Evolutionary conservation across 305 asterid genomes (phyloP).

Genomic region (Caryopteris hybrid): DNA sequence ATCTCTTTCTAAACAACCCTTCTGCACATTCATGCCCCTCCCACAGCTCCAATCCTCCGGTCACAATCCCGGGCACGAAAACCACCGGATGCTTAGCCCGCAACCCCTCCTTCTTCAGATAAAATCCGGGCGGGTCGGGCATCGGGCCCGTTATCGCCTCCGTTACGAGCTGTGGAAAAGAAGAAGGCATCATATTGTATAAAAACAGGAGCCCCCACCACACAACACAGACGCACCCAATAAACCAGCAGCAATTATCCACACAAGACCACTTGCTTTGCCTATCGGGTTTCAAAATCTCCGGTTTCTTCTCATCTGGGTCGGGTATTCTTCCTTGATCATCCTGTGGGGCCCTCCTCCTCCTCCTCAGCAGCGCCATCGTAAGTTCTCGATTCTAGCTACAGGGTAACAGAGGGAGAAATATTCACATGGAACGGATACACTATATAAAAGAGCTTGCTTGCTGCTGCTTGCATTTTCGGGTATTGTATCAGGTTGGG

Average conservation of each 20-base stretch:
- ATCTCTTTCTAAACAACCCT: conserved; percentile 64
- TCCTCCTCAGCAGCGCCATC: conserved; percentile 56
- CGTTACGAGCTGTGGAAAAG: conserved; percentile 72
- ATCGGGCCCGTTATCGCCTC: conserved; percentile 74
- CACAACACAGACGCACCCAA: conserved; percentile 57
- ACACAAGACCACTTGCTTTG: conserved; percentile 62
- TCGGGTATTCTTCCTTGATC: conserved; percentile 23
- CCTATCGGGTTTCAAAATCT: conserved; percentile 19
- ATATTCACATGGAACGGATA: too few species aligned
- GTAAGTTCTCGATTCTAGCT: too few species aligned
- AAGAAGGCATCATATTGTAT: conserved; percentile 79
- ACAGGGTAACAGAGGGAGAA: not conserved
- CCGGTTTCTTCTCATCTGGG: conserved; percentile 28
- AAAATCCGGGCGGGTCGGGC: conserved; percentile 86
- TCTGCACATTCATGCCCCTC: conserved; percentile 83
- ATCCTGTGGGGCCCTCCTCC: conserved; percentile 40
- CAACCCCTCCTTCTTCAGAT: conserved; percentile 62
- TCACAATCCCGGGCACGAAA: conserved; percentile 86
- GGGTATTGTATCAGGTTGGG: not conserved
- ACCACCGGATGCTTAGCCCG: conserved; percentile 80
- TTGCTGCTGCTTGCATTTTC: not conserved
- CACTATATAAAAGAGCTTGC: too few species aligned
- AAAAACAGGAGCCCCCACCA: conserved; percentile 72
- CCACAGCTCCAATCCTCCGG: conserved; percentile 90
- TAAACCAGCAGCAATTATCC: conserved; percentile 73